Percentiles rank a stretch among this genome's conserved stretches.
Conservation (phyloP, 169 alveolate genomes). For the Plasmodium relictum region DNA sequence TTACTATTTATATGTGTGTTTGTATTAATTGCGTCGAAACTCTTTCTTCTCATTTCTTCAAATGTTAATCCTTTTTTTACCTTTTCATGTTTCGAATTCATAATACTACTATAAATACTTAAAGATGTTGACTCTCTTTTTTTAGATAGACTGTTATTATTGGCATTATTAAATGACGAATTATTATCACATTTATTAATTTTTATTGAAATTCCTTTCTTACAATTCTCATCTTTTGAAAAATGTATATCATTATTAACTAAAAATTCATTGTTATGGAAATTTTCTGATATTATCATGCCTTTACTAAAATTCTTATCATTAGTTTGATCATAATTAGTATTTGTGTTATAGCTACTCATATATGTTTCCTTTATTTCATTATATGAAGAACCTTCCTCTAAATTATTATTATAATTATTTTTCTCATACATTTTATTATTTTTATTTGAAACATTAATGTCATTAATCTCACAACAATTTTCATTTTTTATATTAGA, state of each 20-base stretch:
- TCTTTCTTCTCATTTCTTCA: slow-evolving; percentile 60
- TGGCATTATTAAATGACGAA: background rate
- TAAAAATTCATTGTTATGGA: too few relatives aligned
- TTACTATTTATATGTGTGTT: background rate
- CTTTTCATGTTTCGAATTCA: slow-evolving; percentile 14
- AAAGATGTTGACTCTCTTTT: background rate
- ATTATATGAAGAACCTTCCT: too few relatives aligned
- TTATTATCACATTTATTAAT: background rate
- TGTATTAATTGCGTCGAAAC: slow-evolving; percentile 26
- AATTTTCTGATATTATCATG: too few relatives aligned
- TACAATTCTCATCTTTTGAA: background rate
- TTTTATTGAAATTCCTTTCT: background rate
- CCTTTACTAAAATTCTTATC: too few relatives aligned
- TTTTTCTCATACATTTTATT: too few relatives aligned
- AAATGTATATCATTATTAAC: background rate
- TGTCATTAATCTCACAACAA: too few relatives aligned
- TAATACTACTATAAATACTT: slow-evolving; percentile 3
- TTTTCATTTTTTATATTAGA: too few relatives aligned
- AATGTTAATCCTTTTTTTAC: slow-evolving; percentile 46
- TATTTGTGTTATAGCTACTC: background rate
- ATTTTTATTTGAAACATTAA: too few relatives aligned
- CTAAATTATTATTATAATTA: too few relatives aligned
- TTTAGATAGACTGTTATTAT: background rate
- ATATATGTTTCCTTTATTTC: too few relatives aligned
- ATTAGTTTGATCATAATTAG: too few relatives aligned